Base-by-base conservation (phyloP, 1,284 basidiomycete species). In the Pyrrhoderma lamaoense region DNA sequence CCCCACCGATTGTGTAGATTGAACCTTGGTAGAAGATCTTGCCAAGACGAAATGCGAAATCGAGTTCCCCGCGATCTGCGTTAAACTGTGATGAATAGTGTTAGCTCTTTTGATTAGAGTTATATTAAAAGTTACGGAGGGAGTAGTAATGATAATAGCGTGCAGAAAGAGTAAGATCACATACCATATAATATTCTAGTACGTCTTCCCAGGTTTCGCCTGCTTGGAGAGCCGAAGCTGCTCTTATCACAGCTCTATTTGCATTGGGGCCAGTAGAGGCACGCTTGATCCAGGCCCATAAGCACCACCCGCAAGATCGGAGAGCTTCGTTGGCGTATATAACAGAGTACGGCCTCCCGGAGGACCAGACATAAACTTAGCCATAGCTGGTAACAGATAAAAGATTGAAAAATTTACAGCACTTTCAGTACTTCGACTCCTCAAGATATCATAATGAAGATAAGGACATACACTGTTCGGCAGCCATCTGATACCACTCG, bases 1-100 rank as follows among this genome's bases (percentile, higher is more conserved):
- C 91, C 8, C 87, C 86, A 5, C 73, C 66, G 5, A 77, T 70
- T 3, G 76, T 72, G 62, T 93, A 93, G 31, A 94, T 84, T 47
- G 85, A 91, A 8, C 93, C 93, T 62, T 92, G 87, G 63, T 97
- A 97, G 70, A 86, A 94, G n/a, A 95, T 86, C 65, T 89, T 85
- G 13, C 91, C 93, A 1, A 97, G 77, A 19, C 88, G 81, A 64
- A 87, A 90, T 1, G 91, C 89, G 63, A 89, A 94, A 57, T 85
- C 79, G 45, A 80, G 79, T 60, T 93, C 89, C 14, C 88, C 89
- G 14, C 91, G 80, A 60, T 96, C 91, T 11, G 93, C 90, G 53
- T 94, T 93, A 68, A 93, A 97, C 86, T 91, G 48, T 3, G 27
- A 31, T 31, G 11, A 31, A 31, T 5, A 11, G 11, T 5, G 5